These are phyloP conservation scores for Neopestalotiopsis sp. DNA, from an alignment of 2,329 filamentous ascomycete genomes.

Conservation along the genomic window DNA sequence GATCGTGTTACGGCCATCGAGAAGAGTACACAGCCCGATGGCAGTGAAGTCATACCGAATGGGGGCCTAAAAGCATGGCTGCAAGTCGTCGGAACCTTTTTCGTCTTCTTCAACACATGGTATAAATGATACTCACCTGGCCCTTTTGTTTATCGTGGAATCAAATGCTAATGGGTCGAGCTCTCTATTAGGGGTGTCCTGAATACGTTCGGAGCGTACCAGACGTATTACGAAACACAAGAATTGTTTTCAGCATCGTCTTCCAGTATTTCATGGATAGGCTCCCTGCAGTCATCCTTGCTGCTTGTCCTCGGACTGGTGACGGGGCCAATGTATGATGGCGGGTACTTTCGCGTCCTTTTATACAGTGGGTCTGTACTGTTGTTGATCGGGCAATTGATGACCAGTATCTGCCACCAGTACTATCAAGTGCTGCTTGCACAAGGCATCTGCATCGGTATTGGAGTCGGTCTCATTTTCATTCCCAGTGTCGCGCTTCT, in stretches of 20 bases:
- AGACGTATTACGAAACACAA: constrained; percentile 54
- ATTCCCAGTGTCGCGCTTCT: constrained; percentile 42
- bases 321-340: constrained; percentile 53
- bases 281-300: constrained; percentile 52
- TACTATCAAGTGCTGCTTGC: constrained; percentile 53
- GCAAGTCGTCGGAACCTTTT: constrained; percentile 3
- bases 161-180: too few relatives aligned
- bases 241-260: constrained; percentile 41
- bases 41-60: neutral
- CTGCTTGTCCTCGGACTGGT: constrained; percentile 48
- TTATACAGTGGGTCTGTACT: constrained; percentile 47
- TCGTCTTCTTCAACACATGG: constrained; percentile 32
- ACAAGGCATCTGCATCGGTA: constrained; percentile 51
- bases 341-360: constrained; percentile 48
- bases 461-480: constrained; percentile 49
- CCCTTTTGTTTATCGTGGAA: too few relatives aligned
- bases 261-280: constrained; percentile 50
- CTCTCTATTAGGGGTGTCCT: constrained; percentile 28
- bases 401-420: constrained; percentile 38
- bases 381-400: constrained; percentile 53
- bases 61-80: constrained; percentile 11
- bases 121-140: too few relatives aligned
- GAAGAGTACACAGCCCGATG: too few relatives aligned
- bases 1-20: too few relatives aligned
- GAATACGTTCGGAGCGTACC: constrained; percentile 59